phyloP scores from a whole-genome alignment of 306 rosid genomes.

The Casuarina cunninghamiana region DNA sequence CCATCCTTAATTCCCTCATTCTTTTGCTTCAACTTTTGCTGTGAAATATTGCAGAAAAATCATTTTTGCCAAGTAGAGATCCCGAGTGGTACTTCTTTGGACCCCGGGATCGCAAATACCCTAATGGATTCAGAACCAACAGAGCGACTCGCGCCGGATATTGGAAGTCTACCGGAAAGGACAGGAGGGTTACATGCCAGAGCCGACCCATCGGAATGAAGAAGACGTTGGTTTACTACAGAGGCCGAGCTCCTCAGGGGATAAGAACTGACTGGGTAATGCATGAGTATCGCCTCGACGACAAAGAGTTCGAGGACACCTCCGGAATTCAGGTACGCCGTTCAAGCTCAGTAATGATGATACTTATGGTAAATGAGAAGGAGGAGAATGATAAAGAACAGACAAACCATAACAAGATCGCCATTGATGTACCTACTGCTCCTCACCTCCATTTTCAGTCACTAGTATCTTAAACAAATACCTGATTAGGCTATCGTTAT shows the following conservation, averaged over 20 bases:
- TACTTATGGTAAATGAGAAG: too few species aligned
- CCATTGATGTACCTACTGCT: background rate
- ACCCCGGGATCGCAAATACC: conserved; percentile 89
- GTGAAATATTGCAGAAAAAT: conserved; percentile 56
- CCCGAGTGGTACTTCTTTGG: conserved; percentile 99
- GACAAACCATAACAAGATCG: background rate
- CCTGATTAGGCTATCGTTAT: too few species aligned
- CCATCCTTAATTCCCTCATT: too few species aligned
- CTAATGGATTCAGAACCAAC: conserved; percentile 92
- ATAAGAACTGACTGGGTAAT: conserved; percentile 96
- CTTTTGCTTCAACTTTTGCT: background rate
- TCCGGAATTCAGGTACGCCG: conserved; percentile 66
- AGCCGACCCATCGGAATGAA: conserved; percentile 92
- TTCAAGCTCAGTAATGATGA: too few species aligned
- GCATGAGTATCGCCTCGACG: conserved; percentile 97
- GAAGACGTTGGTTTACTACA: conserved; percentile 91
- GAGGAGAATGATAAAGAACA: too few species aligned
- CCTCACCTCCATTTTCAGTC: too few species aligned
- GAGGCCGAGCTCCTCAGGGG: conserved; percentile 99
- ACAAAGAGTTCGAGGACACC: conserved; percentile 70
- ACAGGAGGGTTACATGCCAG: conserved; percentile 69
- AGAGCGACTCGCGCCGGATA: conserved; percentile 97
- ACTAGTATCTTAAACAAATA: too few species aligned
- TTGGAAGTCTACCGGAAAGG: conserved; percentile 97
- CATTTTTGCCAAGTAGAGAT: conserved; percentile 92